Evolutionary conservation across 2,329 filamentous ascomycete genomes (phyloP).

Genomic region (Stagonosporopsis rhizophila): DNA sequence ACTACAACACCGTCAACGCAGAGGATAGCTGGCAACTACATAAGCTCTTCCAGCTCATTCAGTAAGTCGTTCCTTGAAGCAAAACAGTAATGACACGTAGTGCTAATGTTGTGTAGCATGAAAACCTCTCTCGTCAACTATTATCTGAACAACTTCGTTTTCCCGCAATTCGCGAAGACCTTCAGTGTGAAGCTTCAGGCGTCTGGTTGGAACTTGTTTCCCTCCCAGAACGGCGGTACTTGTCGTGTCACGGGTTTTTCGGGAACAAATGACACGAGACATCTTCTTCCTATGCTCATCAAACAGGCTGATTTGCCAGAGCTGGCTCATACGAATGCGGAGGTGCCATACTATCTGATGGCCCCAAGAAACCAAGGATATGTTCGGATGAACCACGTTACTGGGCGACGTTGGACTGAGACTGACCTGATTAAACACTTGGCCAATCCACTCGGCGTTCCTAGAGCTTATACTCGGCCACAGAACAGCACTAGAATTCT

Average conservation of each 20-base stretch:
- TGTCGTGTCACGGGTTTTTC: conserved; percentile 71
- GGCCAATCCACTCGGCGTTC: conserved; percentile 3
- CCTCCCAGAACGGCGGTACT: conserved; percentile 12
- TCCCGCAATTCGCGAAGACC: conserved; percentile 69
- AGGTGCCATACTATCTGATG: conserved; percentile 67
- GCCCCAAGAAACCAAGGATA: conserved; percentile 60
- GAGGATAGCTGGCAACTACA: conserved; percentile 60
- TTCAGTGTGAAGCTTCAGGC: conserved; percentile 69
- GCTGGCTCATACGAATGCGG: conserved; percentile 67
- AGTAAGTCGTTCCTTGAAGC: conserved; percentile 2
- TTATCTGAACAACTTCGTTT: conserved; percentile 70
- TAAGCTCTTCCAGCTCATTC: conserved; percentile 47
- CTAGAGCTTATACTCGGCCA: background rate
- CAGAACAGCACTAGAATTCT: conserved; percentile 59
- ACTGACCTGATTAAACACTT: conserved; percentile 55
- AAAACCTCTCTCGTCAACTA: conserved; percentile 67
- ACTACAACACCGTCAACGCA: conserved; percentile 67
- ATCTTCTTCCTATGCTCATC: conserved; percentile 67
- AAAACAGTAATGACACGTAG: no score
- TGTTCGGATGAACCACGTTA: conserved; percentile 33
- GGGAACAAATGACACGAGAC: conserved; percentile 72
- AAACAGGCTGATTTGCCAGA: conserved; percentile 65
- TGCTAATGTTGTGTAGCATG: background rate
- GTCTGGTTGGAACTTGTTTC: conserved; percentile 69
- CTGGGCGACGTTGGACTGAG: conserved; percentile 54